phyloP scores from a whole-genome alignment of 1,139 yeast genomes.

The Saccharomycopsis hybrid region DNA sequence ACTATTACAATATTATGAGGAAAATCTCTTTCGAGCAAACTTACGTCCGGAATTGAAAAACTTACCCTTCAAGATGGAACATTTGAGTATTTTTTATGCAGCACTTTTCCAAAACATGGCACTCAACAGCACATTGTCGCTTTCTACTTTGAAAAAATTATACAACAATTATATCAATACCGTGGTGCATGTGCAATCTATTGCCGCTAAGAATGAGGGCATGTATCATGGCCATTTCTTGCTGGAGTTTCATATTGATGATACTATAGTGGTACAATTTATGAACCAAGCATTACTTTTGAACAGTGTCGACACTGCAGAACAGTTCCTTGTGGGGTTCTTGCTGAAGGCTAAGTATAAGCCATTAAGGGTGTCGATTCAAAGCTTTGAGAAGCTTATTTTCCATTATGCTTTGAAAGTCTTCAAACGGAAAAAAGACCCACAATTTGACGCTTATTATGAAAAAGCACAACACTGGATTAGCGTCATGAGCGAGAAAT shows the following conservation, averaged over 20 bases:
- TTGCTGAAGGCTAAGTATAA: conserved; percentile 6
- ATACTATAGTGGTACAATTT: conserved; percentile 12
- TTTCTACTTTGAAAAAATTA: neutral
- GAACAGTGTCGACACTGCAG: conserved; percentile 8
- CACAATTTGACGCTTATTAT: neutral
- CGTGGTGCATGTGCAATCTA: conserved; percentile 8
- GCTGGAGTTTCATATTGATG: conserved; percentile 1
- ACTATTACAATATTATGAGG: conserved; percentile 9
- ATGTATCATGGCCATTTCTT: conserved; percentile 4
- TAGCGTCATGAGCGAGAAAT: conserved; percentile 12
- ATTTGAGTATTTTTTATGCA: conserved; percentile 16
- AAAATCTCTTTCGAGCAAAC: conserved; percentile 9
- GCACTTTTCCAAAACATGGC: conserved; percentile 9
- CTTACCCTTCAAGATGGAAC: conserved; percentile 7
- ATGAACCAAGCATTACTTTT: conserved; percentile 5
- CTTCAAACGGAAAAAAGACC: neutral
- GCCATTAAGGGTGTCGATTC: conserved; percentile 2
- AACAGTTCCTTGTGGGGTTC: conserved; percentile 9
- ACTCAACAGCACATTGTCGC: neutral
- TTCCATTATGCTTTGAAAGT: conserved; percentile 6
- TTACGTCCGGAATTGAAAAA: conserved; percentile 8
- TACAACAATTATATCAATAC: conserved; percentile 12
- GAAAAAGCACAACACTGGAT: conserved; percentile 7
- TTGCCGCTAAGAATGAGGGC: neutral
- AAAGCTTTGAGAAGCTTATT: conserved; percentile 10